Evolutionary conservation across 805 yeast species (phyloP).

Genomic region (Saturnispora silvae): DNA sequence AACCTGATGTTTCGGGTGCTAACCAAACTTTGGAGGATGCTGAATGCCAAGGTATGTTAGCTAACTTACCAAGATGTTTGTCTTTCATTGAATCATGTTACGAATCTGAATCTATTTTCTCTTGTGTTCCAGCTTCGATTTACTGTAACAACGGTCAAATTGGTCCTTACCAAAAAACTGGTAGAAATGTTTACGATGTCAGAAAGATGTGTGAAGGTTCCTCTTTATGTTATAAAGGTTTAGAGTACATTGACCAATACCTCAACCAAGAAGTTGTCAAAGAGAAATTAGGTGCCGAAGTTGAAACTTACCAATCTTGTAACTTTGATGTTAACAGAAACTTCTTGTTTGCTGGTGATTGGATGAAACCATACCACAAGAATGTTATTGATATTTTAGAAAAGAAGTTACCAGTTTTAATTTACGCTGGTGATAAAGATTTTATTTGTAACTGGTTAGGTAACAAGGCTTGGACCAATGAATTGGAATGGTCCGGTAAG

Average conservation of each 20-base stretch:
- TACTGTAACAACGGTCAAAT: conserved; percentile 53
- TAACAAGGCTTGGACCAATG: conserved; percentile 72
- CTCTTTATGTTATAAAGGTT: conserved; percentile 41
- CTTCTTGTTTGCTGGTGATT: conserved; percentile 52
- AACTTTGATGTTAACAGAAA: conserved; percentile 39
- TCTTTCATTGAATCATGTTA: conserved; percentile 58
- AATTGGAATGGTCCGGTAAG: conserved; percentile 50
- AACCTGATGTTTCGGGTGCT: conserved; percentile 59
- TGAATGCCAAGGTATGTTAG: conserved; percentile 56
- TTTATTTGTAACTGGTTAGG: conserved; percentile 92
- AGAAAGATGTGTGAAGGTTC: conserved; percentile 42
- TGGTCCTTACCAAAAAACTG: conserved; percentile 48
- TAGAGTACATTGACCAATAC: conserved; percentile 40
- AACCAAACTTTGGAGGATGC: conserved; percentile 62
- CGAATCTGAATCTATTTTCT: conserved; percentile 41
- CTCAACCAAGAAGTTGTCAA: conserved; percentile 45
- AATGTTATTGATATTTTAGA: conserved; percentile 51
- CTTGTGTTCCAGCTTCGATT: conserved; percentile 55
- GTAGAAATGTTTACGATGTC: conserved; percentile 56
- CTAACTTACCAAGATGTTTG: conserved; percentile 54
- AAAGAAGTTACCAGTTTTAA: conserved; percentile 62
- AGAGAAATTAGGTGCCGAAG: conserved; percentile 46
- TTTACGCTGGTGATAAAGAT: conserved; percentile 93
- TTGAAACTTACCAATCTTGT: conserved; percentile 40
- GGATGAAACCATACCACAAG: conserved; percentile 54